Evolutionary conservation across 257 asterid genomes (phyloP), one percentile per base, ranked within the genome.

Genomic region (Solanum dulcamara): DNA sequence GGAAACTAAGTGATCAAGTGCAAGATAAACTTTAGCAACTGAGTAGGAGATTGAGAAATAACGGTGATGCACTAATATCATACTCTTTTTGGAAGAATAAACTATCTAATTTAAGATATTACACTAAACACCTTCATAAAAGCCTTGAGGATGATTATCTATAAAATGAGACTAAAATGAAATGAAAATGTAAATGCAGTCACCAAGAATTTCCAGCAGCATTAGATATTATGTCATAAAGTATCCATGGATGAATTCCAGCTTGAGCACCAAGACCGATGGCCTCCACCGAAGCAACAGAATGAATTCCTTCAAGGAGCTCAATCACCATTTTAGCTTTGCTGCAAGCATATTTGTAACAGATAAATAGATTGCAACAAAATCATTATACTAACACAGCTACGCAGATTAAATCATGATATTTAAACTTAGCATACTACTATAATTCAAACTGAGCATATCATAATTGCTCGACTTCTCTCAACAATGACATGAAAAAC

Each of bases 191-290:
- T 3, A 60, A 82, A 57, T 26, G 42, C 74, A 81, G 83, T 89
- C 84, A 94, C 99, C 98, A 96, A 88, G 99, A 96, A 88, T 91
- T 96, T 91, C 99, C 99, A 87, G 99, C 99, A 70, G 99, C 99
- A 81, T 96, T 95, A 55, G 98, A 94, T 88, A 96, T 94, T 84
- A 96, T 96, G 88, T 95, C 94, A 88, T 96, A 92, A 86, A 92
- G 88, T 90, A 94, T 95, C 97, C 92, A 90, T 70, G 99, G 98
- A 92, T 96, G 98, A 87, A 96, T 92, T 91, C 96, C 98, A 60
- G 96, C 96, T 89, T 92, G 97, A 82, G 92, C 88, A 85, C 99
- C 97, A 62, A 96, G 96, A 90, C 97, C 91, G 86, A 96, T 88
- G 89, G 99, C 99, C 90, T 96, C 99, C 84, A 93, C 89, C 46